These are phyloP conservation scores for Pseudogymnoascus destructans DNA, from an alignment of 2,329 filamentous ascomycete genomes.

Conservation along the genomic window DNA sequence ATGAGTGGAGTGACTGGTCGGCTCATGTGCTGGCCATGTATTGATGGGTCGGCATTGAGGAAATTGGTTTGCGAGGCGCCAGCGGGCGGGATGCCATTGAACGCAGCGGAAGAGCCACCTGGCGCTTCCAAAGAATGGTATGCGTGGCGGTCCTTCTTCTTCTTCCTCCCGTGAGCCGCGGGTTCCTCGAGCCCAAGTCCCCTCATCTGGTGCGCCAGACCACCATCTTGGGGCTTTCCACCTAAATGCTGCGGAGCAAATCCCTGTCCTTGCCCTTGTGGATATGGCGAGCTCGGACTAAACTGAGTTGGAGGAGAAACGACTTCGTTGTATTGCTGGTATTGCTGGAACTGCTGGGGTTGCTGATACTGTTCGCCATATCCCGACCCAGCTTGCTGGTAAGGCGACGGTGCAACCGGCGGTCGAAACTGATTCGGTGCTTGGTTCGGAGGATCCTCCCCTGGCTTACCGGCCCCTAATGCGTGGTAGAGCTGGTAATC, in stretches of 20 bases:
- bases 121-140: constrained; percentile 74
- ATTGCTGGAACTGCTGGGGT: constrained; percentile 14
- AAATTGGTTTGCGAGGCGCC: constrained; percentile 43
- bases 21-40: constrained; percentile 34
- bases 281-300: constrained; percentile 16
- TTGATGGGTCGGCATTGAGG: constrained; percentile 40
- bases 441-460: constrained; percentile 39
- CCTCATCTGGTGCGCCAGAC: constrained; percentile 61
- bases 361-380: constrained; percentile 13
- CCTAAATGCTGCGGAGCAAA: constrained; percentile 24
- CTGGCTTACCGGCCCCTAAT: constrained; percentile 41
- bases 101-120: constrained; percentile 51
- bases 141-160: constrained; percentile 93
- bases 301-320: constrained; percentile 6
- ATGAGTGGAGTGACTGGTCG: constrained; percentile 32
- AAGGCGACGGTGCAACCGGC: constrained; percentile 39
- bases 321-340: constrained; percentile 14
- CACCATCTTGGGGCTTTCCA: constrained; percentile 33
- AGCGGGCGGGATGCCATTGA: constrained; percentile 52
- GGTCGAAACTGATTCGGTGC: constrained; percentile 43
- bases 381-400: constrained; percentile 25
- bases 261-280: constrained; percentile 22
- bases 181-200: constrained; percentile 52
- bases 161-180: constrained; percentile 41
- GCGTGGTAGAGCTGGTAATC: constrained; percentile 43